phyloP scores from a whole-genome alignment of 2,329 filamentous ascomycete species.

The Phialocephala sp. region DNA sequence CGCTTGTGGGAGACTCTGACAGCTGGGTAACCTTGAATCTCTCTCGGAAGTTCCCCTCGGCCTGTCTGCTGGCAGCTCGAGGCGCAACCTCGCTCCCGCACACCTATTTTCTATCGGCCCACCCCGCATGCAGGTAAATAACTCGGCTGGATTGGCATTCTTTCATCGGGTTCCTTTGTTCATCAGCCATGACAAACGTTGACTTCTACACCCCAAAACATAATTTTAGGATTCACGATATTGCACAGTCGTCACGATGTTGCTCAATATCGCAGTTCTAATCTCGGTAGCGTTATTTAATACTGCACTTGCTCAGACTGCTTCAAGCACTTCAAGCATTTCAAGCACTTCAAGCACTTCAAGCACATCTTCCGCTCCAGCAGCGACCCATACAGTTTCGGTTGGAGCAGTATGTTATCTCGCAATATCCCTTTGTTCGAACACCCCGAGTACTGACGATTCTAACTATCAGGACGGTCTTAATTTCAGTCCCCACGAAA shows the following conservation, averaged over 20 bases:
- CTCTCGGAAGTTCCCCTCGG: not conserved
- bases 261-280: constrained; percentile 27
- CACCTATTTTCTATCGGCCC: constrained; percentile 11
- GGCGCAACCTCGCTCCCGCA: not conserved
- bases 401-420: constrained; percentile 42
- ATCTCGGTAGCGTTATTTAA: constrained; percentile 26
- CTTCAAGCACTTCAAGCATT: constrained; percentile 23
- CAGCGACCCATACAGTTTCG: constrained; percentile 38
- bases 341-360: constrained; percentile 23
- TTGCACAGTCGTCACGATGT: constrained; percentile 25
- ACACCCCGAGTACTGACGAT: constrained; percentile 16
- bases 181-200: constrained; percentile 24
- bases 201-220: constrained; percentile 8
- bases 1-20: not conserved
- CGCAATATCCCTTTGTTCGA: not conserved
- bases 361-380: constrained; percentile 31
- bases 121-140: constrained; percentile 22
- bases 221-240: constrained; percentile 17
- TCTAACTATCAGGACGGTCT: constrained; percentile 30
- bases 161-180: constrained; percentile 16
- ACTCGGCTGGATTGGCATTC: constrained; percentile 18
- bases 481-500: constrained; percentile 45
- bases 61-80: constrained; percentile 6
- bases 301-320: constrained; percentile 14
- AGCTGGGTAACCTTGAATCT: not conserved